Evolutionary conservation across 2,329 filamentous ascomycete species (phyloP).

Genomic region (Xylaria sp.): DNA sequence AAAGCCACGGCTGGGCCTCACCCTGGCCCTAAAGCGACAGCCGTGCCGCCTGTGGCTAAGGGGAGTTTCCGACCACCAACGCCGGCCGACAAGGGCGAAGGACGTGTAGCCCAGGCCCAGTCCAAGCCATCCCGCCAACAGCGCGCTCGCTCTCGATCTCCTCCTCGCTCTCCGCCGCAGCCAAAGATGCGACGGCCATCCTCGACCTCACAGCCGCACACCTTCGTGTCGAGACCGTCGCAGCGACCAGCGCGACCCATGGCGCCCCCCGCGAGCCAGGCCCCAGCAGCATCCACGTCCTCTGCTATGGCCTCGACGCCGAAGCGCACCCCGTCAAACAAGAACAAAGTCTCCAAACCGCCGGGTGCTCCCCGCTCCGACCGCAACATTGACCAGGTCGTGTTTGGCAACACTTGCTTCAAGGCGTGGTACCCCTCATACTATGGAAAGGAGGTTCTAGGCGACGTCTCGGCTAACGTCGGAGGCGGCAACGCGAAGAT

Average conservation of each 20-base stretch:
- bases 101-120: not conserved
- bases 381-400: constrained; percentile 87
- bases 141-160: constrained; percentile 4
- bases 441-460: constrained; percentile 78
- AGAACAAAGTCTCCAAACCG: constrained; percentile 39
- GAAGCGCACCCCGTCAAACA: constrained; percentile 36
- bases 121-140: constrained; percentile 4
- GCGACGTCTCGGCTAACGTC: constrained; percentile 55
- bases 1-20: not conserved
- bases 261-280: constrained; percentile 12
- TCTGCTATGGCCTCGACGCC: constrained; percentile 41
- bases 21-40: not conserved
- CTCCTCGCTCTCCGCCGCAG: not conserved
- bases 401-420: constrained; percentile 85
- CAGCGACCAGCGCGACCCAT: constrained; percentile 18
- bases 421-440: constrained; percentile 94
- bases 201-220: constrained; percentile 18
- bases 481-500: constrained; percentile 45
- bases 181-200: constrained; percentile 4
- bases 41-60: constrained; percentile 22
- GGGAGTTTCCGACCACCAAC: constrained; percentile 34
- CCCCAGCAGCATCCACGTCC: constrained; percentile 2
- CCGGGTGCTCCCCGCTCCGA: constrained; percentile 59
- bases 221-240: not conserved
- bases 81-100: constrained; percentile 10